phyloP scores from a whole-genome alignment of 2,329 filamentous ascomycete genomes.

The Fusarium longipes region DNA sequence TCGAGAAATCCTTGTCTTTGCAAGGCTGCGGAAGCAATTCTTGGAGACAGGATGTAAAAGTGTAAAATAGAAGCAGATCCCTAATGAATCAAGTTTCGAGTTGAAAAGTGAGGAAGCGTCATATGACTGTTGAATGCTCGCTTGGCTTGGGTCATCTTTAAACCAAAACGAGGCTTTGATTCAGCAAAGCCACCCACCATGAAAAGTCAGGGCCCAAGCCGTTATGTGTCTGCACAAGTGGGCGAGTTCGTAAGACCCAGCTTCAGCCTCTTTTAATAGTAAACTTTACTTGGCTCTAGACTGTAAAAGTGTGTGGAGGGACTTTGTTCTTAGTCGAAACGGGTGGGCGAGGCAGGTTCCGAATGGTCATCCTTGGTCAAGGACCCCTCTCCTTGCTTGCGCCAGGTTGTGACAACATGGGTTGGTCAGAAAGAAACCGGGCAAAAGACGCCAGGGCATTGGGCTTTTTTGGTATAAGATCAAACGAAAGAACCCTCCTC shows the following conservation, averaged over 20 bases:
- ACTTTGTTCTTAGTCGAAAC: constrained; percentile 23
- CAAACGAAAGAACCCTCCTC: constrained; percentile 32
- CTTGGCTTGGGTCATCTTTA: constrained; percentile 22
- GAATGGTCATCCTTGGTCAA: constrained; percentile 36
- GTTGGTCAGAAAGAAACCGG: constrained; percentile 44
- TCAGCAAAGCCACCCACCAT: constrained; percentile 32
- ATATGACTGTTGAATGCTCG: constrained; percentile 5
- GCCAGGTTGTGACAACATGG: constrained; percentile 38
- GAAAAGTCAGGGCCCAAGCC: constrained; percentile 14
- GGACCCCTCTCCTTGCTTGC: constrained; percentile 40
- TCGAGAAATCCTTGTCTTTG: constrained; percentile 14
- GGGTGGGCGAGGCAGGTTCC: constrained; percentile 35
- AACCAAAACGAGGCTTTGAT: constrained; percentile 18
- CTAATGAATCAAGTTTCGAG: constrained; percentile 18
- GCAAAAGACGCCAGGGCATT: constrained; percentile 41
- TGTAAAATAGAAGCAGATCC: constrained; percentile 40
- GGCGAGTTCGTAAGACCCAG: constrained; percentile 7
- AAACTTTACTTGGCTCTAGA: constrained; percentile 7
- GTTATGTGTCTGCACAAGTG: neutral
- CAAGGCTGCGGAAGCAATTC: constrained; percentile 24
- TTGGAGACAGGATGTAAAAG: constrained; percentile 41
- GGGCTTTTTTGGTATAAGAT: constrained; percentile 42
- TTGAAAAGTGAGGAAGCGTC: constrained; percentile 4
- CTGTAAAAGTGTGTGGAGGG: constrained; percentile 25
- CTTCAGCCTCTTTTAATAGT: constrained; percentile 19